Evolutionary conservation across 2,329 filamentous ascomycete genomes (phyloP).

Genomic region (Ambrosiella cleistominuta): DNA sequence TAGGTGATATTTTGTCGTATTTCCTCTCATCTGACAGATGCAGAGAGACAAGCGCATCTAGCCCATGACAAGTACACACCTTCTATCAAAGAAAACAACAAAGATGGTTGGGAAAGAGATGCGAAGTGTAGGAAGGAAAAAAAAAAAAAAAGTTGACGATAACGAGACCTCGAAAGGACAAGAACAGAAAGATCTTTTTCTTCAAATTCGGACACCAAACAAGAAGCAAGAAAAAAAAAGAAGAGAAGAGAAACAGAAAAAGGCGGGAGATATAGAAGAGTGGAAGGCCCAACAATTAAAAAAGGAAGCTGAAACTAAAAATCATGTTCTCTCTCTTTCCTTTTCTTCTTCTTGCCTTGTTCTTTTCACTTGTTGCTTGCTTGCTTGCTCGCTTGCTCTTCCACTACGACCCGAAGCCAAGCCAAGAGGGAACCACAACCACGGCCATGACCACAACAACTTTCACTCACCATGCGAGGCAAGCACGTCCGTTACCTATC

Average conservation of each 20-base stretch:
- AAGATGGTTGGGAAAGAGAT: neutral
- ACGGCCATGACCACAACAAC: too few species aligned
- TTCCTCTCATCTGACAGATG: neutral
- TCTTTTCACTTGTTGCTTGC: too few species aligned
- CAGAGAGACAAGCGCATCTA: neutral
- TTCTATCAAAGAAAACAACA: slow-evolving; percentile 1
- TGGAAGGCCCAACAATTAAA: neutral
- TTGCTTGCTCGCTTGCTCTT: too few species aligned
- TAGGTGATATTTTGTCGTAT: neutral
- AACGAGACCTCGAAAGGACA: neutral
- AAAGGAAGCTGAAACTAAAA: slow-evolving; percentile 1
- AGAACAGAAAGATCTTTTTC: neutral
- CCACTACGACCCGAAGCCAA: too few species aligned
- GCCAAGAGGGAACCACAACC: too few species aligned
- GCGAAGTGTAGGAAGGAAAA: neutral
- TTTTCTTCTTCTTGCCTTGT: neutral
- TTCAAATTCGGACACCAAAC: neutral
- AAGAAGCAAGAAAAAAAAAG: neutral
- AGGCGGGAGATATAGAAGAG: neutral
- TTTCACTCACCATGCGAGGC: too few species aligned
- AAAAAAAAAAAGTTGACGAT: neutral
- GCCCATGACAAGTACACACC: neutral
- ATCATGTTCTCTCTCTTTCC: neutral
- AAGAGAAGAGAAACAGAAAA: neutral
- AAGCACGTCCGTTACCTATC: too few species aligned